Evolutionary conservation across 495 filamentous ascomycete genomes (phyloP), one percentile per base, ranked within the genome.

Genomic region (Cryomyces minteri): DNA sequence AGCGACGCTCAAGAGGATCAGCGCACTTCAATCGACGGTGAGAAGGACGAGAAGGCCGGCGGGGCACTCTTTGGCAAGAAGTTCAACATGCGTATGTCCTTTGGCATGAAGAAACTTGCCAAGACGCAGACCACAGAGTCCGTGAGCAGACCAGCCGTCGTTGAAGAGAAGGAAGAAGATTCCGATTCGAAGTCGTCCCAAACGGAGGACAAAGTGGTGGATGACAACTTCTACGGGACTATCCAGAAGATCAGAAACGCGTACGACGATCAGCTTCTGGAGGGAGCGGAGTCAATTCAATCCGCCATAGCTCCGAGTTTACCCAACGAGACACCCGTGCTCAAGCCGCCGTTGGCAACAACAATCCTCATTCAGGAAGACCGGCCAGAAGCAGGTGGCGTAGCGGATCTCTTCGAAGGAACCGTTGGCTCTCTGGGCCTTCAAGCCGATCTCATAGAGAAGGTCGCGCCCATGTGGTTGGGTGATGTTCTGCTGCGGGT

Each of bases 321-420:
- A 5, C 76, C 82, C 2, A 82, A 69, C 49, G 90, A 98, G 52
- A 92, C 90, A 1, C 90, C 90, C 0, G 74, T 82, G 28, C 60
- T 98, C 14, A 77, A 84, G 47, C 79, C 82, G 12, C 90, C 90
- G 0, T 56, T 74, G 14, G 73, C 74, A 14, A 94, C 85, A 12
- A 82, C 78, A 25, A 81, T 98, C 32, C 82, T 96, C 40, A 85
- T 98, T 43, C 92, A 98, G 58, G 90, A 96, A 58, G 92, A 98
- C 55, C 80, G 82, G 0, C 76, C 75, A 6, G 80, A 81, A 54
- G 82, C 82, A 32, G 90, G 88, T 31, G 90, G 90, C 40, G 88
- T 87, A 41, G 81, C 82, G 29, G 90, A 96, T 65, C 65, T 96
- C 5, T 96, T 93, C 57, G 69, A 87, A 55, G 92, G 90, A 1